Evolutionary conservation across 2,329 filamentous ascomycete species (phyloP).

Genomic region (Beauveria scarabaeidicola): DNA sequence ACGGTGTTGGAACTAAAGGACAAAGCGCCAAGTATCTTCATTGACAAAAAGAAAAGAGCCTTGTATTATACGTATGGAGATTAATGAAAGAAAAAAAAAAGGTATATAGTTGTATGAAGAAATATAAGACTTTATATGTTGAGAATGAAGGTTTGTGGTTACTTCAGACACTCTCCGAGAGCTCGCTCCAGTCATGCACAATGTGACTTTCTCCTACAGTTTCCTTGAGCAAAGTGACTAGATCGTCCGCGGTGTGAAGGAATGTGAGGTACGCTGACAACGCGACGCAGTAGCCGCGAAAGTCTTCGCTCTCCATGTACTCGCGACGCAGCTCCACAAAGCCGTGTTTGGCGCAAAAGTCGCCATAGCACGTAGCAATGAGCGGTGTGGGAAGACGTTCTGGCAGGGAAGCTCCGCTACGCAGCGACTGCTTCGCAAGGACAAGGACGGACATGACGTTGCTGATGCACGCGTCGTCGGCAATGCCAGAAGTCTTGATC

Average conservation of each 20-base stretch:
- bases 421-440: constrained; percentile 37
- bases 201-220: constrained; percentile 32
- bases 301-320: constrained; percentile 31
- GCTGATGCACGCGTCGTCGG: constrained; percentile 35
- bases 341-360: constrained; percentile 15
- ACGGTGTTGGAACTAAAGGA: too few species aligned
- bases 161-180: not conserved
- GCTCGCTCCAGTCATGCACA: constrained; percentile 10
- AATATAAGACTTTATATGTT: too few species aligned
- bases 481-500: constrained; percentile 27
- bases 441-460: constrained; percentile 42
- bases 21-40: too few species aligned
- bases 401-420: constrained; percentile 38
- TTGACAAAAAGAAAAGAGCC: not conserved
- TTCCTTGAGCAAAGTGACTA: constrained; percentile 35
- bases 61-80: not conserved
- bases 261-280: constrained; percentile 36
- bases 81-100: too few species aligned
- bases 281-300: constrained; percentile 38
- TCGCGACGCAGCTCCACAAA: constrained; percentile 23
- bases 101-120: too few species aligned
- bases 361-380: constrained; percentile 26
- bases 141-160: too few species aligned
- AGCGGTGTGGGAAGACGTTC: constrained; percentile 39
- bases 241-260: constrained; percentile 33